These are phyloP conservation scores for Syzygium aromaticum DNA, from an alignment of 345 rosid species.

Conservation along the genomic window DNA sequence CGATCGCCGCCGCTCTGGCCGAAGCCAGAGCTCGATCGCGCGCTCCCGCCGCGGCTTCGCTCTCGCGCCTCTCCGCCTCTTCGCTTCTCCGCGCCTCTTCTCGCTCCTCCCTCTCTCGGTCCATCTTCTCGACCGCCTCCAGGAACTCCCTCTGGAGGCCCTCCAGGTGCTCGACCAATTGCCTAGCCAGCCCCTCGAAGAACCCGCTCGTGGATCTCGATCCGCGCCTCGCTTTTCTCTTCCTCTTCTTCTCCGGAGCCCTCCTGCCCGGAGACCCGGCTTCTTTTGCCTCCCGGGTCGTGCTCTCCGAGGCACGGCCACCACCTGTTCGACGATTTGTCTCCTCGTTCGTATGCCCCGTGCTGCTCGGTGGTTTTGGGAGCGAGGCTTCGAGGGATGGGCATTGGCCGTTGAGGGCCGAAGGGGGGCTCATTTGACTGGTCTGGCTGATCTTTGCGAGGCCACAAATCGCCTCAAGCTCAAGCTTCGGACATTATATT, in stretches of 20 bases:
- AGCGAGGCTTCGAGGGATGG: background rate
- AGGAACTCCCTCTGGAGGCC: conserved; percentile 23
- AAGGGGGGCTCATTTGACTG: background rate
- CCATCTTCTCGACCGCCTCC: conserved; percentile 35
- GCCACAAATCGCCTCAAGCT: background rate
- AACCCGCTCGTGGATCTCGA: conserved; percentile 13
- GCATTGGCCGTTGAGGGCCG: background rate
- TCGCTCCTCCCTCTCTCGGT: conserved; percentile 21
- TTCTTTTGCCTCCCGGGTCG: conserved; percentile 13
- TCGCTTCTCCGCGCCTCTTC: conserved; percentile 31
- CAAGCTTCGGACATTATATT: background rate
- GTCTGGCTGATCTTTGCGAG: background rate
- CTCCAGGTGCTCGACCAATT: conserved; percentile 41
- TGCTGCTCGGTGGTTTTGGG: background rate
- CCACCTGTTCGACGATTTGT: conserved; percentile 9
- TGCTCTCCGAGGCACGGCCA: conserved; percentile 22
- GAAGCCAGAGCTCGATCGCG: conserved; percentile 28
- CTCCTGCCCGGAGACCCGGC: background rate
- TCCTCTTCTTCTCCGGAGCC: conserved; percentile 10
- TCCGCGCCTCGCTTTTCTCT: conserved; percentile 21
- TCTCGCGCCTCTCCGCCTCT: conserved; percentile 20
- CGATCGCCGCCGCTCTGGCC: conserved; percentile 28
- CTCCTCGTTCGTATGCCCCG: background rate
- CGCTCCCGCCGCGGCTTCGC: conserved; percentile 31
- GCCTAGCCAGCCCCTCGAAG: conserved; percentile 29